phyloP scores from a whole-genome alignment of 2,329 filamentous ascomycete genomes.

The Teratosphaeria zuluensis region DNA sequence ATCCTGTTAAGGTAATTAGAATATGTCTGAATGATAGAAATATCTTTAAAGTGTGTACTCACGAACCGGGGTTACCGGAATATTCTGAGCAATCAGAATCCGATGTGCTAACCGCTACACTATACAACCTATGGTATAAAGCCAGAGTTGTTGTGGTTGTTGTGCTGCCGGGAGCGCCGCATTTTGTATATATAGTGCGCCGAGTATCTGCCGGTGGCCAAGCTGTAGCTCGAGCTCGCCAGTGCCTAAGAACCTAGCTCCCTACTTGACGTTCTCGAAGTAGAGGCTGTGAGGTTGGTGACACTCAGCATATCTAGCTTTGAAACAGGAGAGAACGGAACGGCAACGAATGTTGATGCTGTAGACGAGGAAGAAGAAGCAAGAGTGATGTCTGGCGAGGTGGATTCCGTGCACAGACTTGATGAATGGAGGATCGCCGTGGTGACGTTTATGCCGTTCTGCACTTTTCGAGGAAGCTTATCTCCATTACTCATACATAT shows the following conservation, averaged over 20 bases:
- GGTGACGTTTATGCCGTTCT: not conserved
- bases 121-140: slow-evolving; percentile 1
- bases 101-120: slow-evolving; percentile 6
- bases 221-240: no score
- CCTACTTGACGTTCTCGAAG: no score
- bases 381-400: not conserved
- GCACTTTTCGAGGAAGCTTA: not conserved
- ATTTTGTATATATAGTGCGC: not conserved
- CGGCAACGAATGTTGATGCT: no score
- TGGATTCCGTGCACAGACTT: not conserved
- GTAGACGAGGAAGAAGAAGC: not conserved
- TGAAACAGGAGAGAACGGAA: no score
- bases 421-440: not conserved
- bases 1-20: not conserved
- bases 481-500: not conserved
- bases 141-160: not conserved
- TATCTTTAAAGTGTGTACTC: no score
- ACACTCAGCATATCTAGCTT: no score
- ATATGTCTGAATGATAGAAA: no score
- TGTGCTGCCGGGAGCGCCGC: not conserved
- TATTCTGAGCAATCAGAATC: slow-evolving; percentile 1
- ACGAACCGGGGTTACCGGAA: slow-evolving; percentile 6
- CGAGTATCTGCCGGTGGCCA: not conserved
- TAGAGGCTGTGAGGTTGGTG: no score
- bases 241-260: no score